Conservation (phyloP, 306 rosid genomes). For the Medicago lupulina region DNA sequence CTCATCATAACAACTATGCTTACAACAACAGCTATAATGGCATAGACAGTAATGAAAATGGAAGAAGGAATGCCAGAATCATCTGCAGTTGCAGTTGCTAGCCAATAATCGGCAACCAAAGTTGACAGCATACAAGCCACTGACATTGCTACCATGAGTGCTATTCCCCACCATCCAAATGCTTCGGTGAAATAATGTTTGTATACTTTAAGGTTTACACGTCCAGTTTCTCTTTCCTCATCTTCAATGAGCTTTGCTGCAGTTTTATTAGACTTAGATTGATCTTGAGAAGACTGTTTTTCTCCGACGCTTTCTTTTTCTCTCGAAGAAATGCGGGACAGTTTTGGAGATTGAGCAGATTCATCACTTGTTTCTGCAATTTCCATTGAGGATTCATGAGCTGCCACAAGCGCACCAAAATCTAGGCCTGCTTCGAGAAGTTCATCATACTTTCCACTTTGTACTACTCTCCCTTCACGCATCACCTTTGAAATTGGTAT, state of each 20-base stretch:
- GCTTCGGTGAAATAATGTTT: constrained; percentile 83
- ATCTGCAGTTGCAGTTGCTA: constrained; percentile 71
- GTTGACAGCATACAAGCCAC: constrained; percentile 54
- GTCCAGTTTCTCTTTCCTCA: constrained; percentile 84
- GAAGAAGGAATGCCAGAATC: constrained; percentile 50
- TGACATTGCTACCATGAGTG: constrained; percentile 53
- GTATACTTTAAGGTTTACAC: constrained; percentile 62
- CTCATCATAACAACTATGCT: constrained; percentile 48
- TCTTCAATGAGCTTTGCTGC: constrained; percentile 81
- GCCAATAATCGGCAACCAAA: constrained; percentile 84
- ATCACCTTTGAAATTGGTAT: constrained; percentile 59
- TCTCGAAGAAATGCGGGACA: constrained; percentile 49
- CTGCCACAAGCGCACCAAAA: constrained; percentile 83
- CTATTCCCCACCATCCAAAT: constrained; percentile 85
- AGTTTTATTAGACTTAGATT: constrained; percentile 51
- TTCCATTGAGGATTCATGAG: constrained; percentile 89
- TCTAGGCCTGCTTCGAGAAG: constrained; percentile 67
- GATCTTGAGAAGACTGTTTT: constrained; percentile 47
- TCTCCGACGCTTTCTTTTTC: constrained; percentile 48
- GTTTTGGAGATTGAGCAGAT: constrained; percentile 45
- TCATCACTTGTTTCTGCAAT: constrained; percentile 56
- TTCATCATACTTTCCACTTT: constrained; percentile 74
- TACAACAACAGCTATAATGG: constrained; percentile 51
- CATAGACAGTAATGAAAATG: constrained; percentile 66
- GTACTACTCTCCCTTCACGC: constrained; percentile 82